These are phyloP conservation scores for Botrytis paeoniae DNA, from an alignment of 2,329 filamentous ascomycete genomes.

Conservation along the genomic window DNA sequence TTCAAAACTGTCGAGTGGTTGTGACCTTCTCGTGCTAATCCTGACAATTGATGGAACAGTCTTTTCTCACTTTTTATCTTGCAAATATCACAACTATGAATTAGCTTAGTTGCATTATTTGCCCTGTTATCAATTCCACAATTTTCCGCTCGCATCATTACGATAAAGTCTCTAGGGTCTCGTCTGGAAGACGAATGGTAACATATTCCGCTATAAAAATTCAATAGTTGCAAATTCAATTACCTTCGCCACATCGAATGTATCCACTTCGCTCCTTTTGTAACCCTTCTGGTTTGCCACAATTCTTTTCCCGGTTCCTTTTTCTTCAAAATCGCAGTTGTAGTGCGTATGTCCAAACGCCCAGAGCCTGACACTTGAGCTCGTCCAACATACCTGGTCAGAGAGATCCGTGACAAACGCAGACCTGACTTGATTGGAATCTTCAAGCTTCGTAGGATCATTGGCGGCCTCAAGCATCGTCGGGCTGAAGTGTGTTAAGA, in stretches of 20 bases:
- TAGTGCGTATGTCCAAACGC: conserved; percentile 47
- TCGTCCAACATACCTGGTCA: conserved; percentile 26
- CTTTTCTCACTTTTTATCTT: neutral
- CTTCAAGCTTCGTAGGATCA: conserved; percentile 18
- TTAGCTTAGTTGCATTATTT: neutral
- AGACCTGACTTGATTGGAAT: conserved; percentile 32
- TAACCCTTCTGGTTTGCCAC: conserved; percentile 47
- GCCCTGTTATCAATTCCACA: neutral
- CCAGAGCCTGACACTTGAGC: conserved; percentile 41
- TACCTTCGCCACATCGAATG: neutral
- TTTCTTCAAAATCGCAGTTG: conserved; percentile 42
- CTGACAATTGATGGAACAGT: neutral
- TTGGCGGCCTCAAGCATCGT: conserved; percentile 17
- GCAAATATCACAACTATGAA: neutral
- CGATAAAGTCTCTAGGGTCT: neutral
- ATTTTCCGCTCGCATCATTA: neutral
- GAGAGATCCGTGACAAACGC: conserved; percentile 55
- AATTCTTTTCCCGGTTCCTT: conserved; percentile 33
- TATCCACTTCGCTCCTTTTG: neutral
- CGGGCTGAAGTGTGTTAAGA: conserved; percentile 43
- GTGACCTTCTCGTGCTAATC: neutral
- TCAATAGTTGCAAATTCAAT: neutral
- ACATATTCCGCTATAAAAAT: neutral
- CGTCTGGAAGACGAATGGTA: neutral
- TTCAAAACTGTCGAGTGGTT: neutral